Evolutionary conservation across 805 yeast species (phyloP).

Genomic region (Candida krabiensis): DNA sequence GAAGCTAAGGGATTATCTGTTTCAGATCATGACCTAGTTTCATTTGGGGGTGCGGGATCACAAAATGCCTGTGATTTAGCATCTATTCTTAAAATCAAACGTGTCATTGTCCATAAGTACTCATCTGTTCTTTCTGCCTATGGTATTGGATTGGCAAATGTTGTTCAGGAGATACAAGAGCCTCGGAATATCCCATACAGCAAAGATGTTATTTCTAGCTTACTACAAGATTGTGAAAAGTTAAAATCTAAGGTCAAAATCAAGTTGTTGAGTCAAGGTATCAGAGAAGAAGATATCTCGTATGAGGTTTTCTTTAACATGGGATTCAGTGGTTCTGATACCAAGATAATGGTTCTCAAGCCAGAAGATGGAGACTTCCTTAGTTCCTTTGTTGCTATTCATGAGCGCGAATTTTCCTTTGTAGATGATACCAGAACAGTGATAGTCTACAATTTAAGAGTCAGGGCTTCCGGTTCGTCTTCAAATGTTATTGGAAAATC

Average conservation of each 20-base stretch:
- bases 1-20: slow-evolving; percentile 75
- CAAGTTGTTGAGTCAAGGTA: slow-evolving; percentile 34
- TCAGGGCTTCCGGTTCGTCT: slow-evolving; percentile 75
- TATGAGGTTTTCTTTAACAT: slow-evolving; percentile 54
- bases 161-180: slow-evolving; percentile 32
- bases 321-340: slow-evolving; percentile 80
- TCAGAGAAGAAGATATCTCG: slow-evolving; percentile 9
- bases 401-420: slow-evolving; percentile 68
- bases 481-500: slow-evolving; percentile 28
- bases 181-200: slow-evolving; percentile 24
- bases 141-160: slow-evolving; percentile 67
- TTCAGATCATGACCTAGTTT: slow-evolving; percentile 62
- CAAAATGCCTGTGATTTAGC: slow-evolving; percentile 81
- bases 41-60: slow-evolving; percentile 91
- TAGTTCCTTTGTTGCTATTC: slow-evolving; percentile 48
- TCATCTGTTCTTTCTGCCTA: slow-evolving; percentile 41
- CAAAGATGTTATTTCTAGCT: slow-evolving; percentile 8
- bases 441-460: slow-evolving; percentile 58
- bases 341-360: slow-evolving; percentile 61
- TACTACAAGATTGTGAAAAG: slow-evolving; percentile 15
- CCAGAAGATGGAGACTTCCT: slow-evolving; percentile 33
- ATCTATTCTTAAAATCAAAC: slow-evolving; percentile 58
- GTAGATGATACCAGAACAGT: slow-evolving; percentile 51
- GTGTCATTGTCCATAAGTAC: slow-evolving; percentile 69
- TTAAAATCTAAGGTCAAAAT: slow-evolving; percentile 13